Base-by-base conservation (phyloP, 2,329 filamentous ascomycete genomes). In the Ophiostoma populinum region DNA sequence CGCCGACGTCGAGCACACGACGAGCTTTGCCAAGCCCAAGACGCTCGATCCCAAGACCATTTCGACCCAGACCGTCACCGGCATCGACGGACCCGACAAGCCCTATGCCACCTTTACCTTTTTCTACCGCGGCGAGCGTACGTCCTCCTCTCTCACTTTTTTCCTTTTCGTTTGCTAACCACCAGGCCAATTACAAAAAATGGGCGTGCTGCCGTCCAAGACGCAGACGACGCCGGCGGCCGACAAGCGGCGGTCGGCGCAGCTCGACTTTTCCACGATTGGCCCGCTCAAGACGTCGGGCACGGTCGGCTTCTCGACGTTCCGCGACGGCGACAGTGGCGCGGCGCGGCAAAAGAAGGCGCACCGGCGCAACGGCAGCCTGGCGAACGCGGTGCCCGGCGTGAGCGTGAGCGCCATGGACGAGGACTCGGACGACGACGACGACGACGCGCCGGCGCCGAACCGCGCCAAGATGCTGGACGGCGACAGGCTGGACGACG, bases 1-100 rank as follows among this genome's bases (percentile, higher is more conserved):
- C 47, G 79, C 74, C 26, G 83, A 93, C 49, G 71, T 94, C 38
- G 90, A 95, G 56, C 90, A 98, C 53, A 95, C 90, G 2, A 95
- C 90, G 7, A 93, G 86, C 52, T 95, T 95, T 55, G 87, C 87
- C 8, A 92, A 94, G 58, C 87, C 86, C 11, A 95, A 94, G 65
- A 80, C 83, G 2, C 65, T 94, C 35, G 92, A 95, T 58, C 87
- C 87, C 0, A 94, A 94, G 59, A 85, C 83, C 3, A 98, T 98
- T 51, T 95, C 86, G 51, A 98, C 90, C 3, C 90, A 98, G 58
- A 98, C 90, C 0, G 90, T 98, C n/a, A 95, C 90, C 7, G 90
- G 87, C 13, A 92, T 95, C 42, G 90, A 98, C 54, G 82, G 85
- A 0, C 85, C 86, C 15, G 87, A 95, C 43, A 90, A 87, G 56